These are phyloP conservation scores for Auricularia sp. DNA, from an alignment of 768 basidiomycete species.

Conservation along the genomic window DNA sequence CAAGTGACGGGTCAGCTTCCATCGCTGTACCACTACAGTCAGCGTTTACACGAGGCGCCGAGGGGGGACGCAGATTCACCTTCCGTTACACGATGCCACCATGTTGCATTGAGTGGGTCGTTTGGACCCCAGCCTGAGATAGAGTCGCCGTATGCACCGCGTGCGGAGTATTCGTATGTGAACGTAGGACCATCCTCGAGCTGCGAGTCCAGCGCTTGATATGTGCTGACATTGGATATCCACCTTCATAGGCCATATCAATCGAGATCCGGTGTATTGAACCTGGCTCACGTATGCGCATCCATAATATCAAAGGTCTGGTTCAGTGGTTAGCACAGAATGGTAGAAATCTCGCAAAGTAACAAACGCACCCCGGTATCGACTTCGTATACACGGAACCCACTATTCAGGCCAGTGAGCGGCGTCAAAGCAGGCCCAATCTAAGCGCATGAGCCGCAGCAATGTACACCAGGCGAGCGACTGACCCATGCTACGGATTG, in stretches of 20 bases:
- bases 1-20: constrained; percentile 39
- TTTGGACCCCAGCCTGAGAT: constrained; percentile 47
- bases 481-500: constrained; percentile 38
- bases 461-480: constrained; percentile 13
- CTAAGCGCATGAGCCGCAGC: constrained; percentile 20
- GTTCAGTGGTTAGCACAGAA: not conserved
- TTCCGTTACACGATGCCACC: constrained; percentile 76
- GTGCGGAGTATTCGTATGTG: constrained; percentile 58
- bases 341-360: not conserved
- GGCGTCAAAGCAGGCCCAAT: constrained; percentile 64
- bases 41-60: not conserved
- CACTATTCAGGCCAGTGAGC: constrained; percentile 59
- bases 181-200: constrained; percentile 49
- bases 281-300: constrained; percentile 53
- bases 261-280: not conserved
- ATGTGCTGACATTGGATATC: constrained; percentile 51
- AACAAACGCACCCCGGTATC: constrained; percentile 47
- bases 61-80: constrained; percentile 27
- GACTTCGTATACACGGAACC: constrained; percentile 65
- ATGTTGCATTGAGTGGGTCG: constrained; percentile 71
- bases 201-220: constrained; percentile 48
- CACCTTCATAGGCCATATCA: constrained; percentile 33
- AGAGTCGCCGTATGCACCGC: constrained; percentile 50
- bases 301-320: constrained; percentile 73
- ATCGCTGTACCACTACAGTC: constrained; percentile 7